Evolutionary conservation across 1,284 basidiomycete genomes (phyloP), one percentile per base, ranked within the genome.

Genomic region (Puccinia horiana): DNA sequence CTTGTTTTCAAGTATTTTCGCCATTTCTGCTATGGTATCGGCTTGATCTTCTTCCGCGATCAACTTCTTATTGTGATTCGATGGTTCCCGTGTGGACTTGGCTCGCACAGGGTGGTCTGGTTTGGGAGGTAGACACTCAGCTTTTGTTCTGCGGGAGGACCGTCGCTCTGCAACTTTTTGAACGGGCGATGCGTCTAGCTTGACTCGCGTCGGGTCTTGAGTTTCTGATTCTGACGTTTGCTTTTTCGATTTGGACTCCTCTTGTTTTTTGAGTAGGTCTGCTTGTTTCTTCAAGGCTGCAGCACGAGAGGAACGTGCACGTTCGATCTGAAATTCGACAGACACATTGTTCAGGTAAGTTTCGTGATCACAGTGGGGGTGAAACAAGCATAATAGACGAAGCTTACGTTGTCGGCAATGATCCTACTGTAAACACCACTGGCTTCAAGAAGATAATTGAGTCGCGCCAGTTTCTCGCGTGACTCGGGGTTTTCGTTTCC

Each of bases 401-500:
- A 56, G 12, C 72, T 65, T 16, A 81, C 80, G 37, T 81, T 81
- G 32, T 81, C 69, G 40, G 80, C 70, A 44, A 81, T 81, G 72
- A 81, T 81, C 52, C 76, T 73, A 42, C 80, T 81, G 42, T 81
- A 81, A 35, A 81, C 74, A 18, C 80, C 61, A 56, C 80, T 81
- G 29, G 80, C 80, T 52, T 75, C 54, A 11, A 81, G 61, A 49
- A 81, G 70, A 81, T 74, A 81, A 29, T 81, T 81, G 29, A 81
- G 70, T 26, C 72, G 54, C 18, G 80, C 58, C 18, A 81, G 44
- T 40, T 81, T 81, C 11, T 81, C 80, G 61, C 70, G 44, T 0
- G 80, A 74, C 54, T 81, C 72, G 9, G 37, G 40, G n/a, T 67
- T 65, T 44, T 81, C 80, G 26, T 26, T 42, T 56, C 78, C 78